Conservation (phyloP, 768 basidiomycete genomes). For the Sarcodon aspratus region DNA sequence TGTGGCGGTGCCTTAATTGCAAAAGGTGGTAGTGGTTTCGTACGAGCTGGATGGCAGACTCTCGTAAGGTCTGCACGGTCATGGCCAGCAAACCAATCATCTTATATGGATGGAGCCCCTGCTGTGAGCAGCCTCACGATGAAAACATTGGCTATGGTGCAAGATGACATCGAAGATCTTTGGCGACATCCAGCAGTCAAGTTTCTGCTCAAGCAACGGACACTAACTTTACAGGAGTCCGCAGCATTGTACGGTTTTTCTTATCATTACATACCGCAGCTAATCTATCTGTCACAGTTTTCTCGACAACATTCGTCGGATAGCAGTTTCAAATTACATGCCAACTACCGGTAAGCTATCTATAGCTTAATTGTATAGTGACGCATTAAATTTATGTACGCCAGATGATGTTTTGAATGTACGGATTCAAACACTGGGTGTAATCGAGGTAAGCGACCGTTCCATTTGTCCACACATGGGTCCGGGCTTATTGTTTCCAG, state of each 20-base stretch:
- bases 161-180: constrained; percentile 45
- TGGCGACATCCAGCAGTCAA: constrained; percentile 65
- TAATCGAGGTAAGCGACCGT: constrained; percentile 33
- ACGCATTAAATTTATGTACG: background rate
- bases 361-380: background rate
- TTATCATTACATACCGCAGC: constrained; percentile 3
- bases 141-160: constrained; percentile 35
- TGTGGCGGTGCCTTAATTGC: constrained; percentile 51
- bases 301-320: constrained; percentile 50
- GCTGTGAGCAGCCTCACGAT: constrained; percentile 31
- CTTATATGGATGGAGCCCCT: constrained; percentile 26
- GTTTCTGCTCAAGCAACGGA: constrained; percentile 41
- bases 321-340: constrained; percentile 57
- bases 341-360: constrained; percentile 49
- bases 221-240: constrained; percentile 63
- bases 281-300: constrained; percentile 35
- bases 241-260: constrained; percentile 50
- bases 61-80: constrained; percentile 36
- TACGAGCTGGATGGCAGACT: constrained; percentile 66
- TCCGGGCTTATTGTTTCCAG: background rate
- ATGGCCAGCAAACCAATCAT: constrained; percentile 14
- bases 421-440: constrained; percentile 70
- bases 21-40: constrained; percentile 50
- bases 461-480: too few species aligned
- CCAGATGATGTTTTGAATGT: constrained; percentile 71